Percentiles rank a stretch among this genome's conserved stretches.
phyloP scores from a whole-genome alignment of 2,329 filamentous ascomycete genomes.

The Apiospora hydei region DNA sequence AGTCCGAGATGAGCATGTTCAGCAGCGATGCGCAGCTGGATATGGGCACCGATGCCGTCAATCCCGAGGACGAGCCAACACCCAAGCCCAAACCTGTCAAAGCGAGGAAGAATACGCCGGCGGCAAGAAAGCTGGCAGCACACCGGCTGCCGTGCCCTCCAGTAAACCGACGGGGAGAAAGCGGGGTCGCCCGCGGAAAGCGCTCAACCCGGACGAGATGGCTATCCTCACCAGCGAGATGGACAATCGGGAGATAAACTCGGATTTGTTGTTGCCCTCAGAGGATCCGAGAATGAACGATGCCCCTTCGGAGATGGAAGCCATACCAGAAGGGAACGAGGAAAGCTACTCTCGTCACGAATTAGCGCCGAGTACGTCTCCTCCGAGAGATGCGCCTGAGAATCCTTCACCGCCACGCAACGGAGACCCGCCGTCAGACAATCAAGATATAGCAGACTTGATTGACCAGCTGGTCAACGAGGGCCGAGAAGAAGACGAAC shows the following conservation, averaged over 20 bases:
- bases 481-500: conserved; percentile 26
- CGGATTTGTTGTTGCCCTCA: conserved; percentile 22
- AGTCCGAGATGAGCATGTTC: conserved; percentile 37
- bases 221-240: conserved; percentile 29
- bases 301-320: conserved; percentile 20
- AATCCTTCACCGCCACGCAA: not conserved
- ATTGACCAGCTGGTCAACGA: not conserved
- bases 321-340: conserved; percentile 21
- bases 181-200: conserved; percentile 42
- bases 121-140: conserved; percentile 32
- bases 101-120: conserved; percentile 36
- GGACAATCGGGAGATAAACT: conserved; percentile 25
- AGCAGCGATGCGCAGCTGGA: conserved; percentile 36
- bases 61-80: conserved; percentile 35
- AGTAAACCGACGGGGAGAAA: conserved; percentile 39
- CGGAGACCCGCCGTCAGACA: not conserved
- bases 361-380: conserved; percentile 1
- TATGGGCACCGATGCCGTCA: conserved; percentile 32
- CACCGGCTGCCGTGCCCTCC: conserved; percentile 35
- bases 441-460: conserved; percentile 8
- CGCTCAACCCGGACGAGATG: conserved; percentile 36
- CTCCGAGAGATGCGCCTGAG: not conserved
- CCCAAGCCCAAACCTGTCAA: conserved; percentile 44
- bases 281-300: conserved; percentile 7
- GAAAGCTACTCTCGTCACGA: not conserved